Conservation (phyloP, 164 flowering plant species). For the Macadamia tetraphylla region DNA sequence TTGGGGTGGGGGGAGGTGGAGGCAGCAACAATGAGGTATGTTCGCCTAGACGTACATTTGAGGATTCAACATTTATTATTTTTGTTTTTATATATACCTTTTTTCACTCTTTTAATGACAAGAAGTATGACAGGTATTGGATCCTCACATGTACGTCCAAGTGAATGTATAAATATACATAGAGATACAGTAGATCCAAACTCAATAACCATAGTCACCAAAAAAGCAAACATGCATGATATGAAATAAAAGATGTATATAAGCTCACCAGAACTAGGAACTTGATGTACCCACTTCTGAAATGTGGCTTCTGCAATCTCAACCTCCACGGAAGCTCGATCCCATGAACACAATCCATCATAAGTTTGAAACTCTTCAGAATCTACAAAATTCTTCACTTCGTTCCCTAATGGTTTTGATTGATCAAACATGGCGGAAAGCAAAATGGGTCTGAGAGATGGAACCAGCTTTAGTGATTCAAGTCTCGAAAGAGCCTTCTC, state of each 20-base stretch:
- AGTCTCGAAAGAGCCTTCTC: conserved; percentile 54
- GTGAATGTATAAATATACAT: no score
- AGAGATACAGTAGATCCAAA: no score
- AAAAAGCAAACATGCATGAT: not conserved
- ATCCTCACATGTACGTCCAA: no score
- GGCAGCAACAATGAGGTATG: no score
- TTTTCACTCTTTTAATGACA: no score
- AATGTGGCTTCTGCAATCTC: conserved; percentile 27
- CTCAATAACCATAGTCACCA: not conserved
- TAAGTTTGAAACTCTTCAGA: conserved; percentile 15
- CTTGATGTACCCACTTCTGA: conserved; percentile 25
- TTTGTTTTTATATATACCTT: no score
- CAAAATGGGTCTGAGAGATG: conserved; percentile 69
- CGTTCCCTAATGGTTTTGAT: not conserved
- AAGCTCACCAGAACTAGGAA: conserved; percentile 20
- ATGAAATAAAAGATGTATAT: not conserved
- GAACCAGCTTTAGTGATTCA: conserved; percentile 50
- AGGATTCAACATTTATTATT: no score
- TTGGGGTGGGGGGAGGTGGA: no score
- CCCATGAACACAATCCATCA: conserved; percentile 22
- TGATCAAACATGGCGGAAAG: conserved; percentile 10
- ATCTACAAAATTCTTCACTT: not conserved
- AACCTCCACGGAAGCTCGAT: conserved; percentile 29
- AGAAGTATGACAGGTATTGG: no score
- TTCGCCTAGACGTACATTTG: no score